Evolutionary conservation across 2,329 filamentous ascomycete genomes (phyloP), one percentile per base, ranked within the genome.

Genomic region (Monilinia polystroma): DNA sequence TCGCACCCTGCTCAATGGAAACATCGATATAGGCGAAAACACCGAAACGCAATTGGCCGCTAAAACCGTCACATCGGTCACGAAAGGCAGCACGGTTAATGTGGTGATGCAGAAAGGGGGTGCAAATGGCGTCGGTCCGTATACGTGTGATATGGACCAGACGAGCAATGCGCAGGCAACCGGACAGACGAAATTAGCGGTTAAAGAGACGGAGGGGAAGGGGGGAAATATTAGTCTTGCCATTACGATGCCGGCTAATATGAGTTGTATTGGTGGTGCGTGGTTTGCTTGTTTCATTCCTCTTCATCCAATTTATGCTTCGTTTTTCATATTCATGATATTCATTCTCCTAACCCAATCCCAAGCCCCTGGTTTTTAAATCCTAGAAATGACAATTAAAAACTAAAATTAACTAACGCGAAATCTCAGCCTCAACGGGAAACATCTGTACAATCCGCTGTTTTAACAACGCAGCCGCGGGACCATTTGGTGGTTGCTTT

Each of bases 21-120:
- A 83, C 78, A 89, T 90, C 73, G 84, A 89, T 69, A 80, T 89
- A 64, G 82, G 81, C 47, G 81, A 84, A 75, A 82, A 82, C 70
- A 85, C 82, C 1, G 83, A 86, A 75, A 81, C 82, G 66, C 81
- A 81, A 10, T 70, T 86, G 2, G 76, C 80, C 10, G 80, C 79
- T 4, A 70, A 72, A 1, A 73, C 77, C 4, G 81, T 87, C 3
- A 86, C 84, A 1, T 76, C 81, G 66, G 84, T 86, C 62, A 73
- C 79, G 69, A 70, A 78, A 2, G 84, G 84, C 38, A 78, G 77
- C 43, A 69, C 78, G 43, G 49, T 86, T 23, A 78, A 80, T 32
- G 79, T 84, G n/a, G 82, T 82, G 4, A 76, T 85, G 53, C 83
- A 85, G 72, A 84, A 86, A 72, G 70, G 84, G 66, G 84, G 84